Percentiles rank a stretch among this genome's conserved stretches.
Conservation (phyloP, 2,329 filamentous ascomycete species). For the Ceratocystis cubensis region DNA sequence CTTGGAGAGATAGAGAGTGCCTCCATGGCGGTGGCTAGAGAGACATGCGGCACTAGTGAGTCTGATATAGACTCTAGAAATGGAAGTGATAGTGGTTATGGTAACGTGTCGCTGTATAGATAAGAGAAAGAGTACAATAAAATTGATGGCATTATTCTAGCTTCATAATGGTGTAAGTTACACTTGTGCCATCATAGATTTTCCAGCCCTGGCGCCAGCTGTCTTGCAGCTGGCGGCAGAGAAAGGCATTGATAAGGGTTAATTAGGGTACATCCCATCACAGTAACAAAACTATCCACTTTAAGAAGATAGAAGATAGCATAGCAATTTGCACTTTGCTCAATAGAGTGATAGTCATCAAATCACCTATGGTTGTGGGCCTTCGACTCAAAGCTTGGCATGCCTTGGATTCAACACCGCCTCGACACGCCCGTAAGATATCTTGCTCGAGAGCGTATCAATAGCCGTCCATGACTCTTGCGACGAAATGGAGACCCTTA, state of each 20-base stretch:
- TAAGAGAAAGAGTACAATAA: background rate
- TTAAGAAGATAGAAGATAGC: too few relatives aligned
- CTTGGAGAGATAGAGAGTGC: slow-evolving; percentile 35
- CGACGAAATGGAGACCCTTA: slow-evolving; percentile 23
- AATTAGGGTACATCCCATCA: too few relatives aligned
- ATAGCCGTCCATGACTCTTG: slow-evolving; percentile 24
- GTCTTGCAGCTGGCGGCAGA: background rate
- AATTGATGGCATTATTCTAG: background rate
- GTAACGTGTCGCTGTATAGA: background rate
- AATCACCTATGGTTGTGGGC: background rate
- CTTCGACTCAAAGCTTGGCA: background rate
- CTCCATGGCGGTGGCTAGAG: slow-evolving; percentile 27
- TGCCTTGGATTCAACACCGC: background rate
- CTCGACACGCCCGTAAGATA: background rate
- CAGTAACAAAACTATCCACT: too few relatives aligned
- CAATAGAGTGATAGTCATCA: background rate
- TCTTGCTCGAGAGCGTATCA: background rate
- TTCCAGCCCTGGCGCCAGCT: too few relatives aligned
- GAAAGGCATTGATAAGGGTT: background rate
- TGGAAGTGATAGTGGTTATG: background rate
- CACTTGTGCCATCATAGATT: too few relatives aligned
- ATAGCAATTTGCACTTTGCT: too few relatives aligned
- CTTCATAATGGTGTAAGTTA: too few relatives aligned
- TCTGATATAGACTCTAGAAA: background rate
- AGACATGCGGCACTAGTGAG: slow-evolving; percentile 21